phyloP scores from a whole-genome alignment of 345 rosid genomes.

The Boechera divaricarpa region DNA sequence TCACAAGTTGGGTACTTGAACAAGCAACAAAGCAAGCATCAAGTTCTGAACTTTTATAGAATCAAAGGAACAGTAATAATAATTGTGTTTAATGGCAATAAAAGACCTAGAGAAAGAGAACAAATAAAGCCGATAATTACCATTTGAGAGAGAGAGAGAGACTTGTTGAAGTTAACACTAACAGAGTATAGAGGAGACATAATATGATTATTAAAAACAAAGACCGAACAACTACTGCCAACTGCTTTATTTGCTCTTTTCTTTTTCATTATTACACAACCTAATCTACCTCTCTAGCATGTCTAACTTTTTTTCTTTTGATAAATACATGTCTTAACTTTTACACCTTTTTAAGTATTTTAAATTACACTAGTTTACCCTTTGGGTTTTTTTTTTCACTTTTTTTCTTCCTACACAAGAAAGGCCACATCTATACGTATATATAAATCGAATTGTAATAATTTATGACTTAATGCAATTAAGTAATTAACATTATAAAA shows the following conservation, averaged over 20 bases:
- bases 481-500: background rate
- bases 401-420: slow-evolving; percentile 18
- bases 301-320: slow-evolving; percentile 12
- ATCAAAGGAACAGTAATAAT: slow-evolving; percentile 40
- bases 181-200: slow-evolving; percentile 50
- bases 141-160: slow-evolving; percentile 27
- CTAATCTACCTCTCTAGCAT: slow-evolving; percentile 44
- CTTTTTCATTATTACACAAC: slow-evolving; percentile 47
- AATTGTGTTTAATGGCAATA: slow-evolving; percentile 45
- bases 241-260: slow-evolving; percentile 62
- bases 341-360: slow-evolving; percentile 31
- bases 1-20: slow-evolving; percentile 53
- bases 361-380: slow-evolving; percentile 8
- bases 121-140: slow-evolving; percentile 30
- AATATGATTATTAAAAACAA: slow-evolving; percentile 56
- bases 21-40: slow-evolving; percentile 64
- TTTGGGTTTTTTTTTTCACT: background rate
- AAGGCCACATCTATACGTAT: background rate
- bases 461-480: background rate
- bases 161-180: slow-evolving; percentile 57
- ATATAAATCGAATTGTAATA: background rate
- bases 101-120: slow-evolving; percentile 42
- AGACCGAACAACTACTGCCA: slow-evolving; percentile 69
- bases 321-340: slow-evolving; percentile 36
- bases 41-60: slow-evolving; percentile 65